Percentiles rank a stretch among this genome's conserved stretches.
Evolutionary conservation across 1,139 yeast species (phyloP).

Genomic region (Candida glucosophila): DNA sequence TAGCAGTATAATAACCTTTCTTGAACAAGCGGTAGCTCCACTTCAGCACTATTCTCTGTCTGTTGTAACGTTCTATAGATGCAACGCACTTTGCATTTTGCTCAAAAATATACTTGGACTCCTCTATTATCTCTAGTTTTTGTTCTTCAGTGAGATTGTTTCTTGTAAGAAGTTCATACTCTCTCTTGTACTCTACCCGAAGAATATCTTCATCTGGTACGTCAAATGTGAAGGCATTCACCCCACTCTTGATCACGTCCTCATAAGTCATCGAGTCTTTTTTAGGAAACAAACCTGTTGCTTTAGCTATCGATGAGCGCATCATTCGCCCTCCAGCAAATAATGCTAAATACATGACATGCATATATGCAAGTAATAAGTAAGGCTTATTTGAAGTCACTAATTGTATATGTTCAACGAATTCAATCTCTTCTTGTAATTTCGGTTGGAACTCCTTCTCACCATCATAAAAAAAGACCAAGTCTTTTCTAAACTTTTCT

Average conservation of each 20-base stretch:
- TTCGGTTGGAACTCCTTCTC: slow-evolving; percentile 45
- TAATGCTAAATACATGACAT: slow-evolving; percentile 75
- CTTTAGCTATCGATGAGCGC: slow-evolving; percentile 56
- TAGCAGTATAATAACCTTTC: slow-evolving; percentile 34
- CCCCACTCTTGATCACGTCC: slow-evolving; percentile 53
- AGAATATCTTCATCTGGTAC: slow-evolving; percentile 61
- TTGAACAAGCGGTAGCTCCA: slow-evolving; percentile 49
- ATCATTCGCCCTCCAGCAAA: slow-evolving; percentile 82
- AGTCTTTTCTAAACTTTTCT: slow-evolving; percentile 49
- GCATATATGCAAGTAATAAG: slow-evolving; percentile 72
- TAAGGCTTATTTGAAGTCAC: slow-evolving; percentile 58
- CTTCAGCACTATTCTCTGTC: slow-evolving; percentile 45
- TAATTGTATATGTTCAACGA: slow-evolving; percentile 49
- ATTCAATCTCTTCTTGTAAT: slow-evolving; percentile 53
- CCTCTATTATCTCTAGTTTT: slow-evolving; percentile 62
- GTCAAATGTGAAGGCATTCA: slow-evolving; percentile 66
- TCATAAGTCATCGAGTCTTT: slow-evolving; percentile 54
- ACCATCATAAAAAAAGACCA: slow-evolving; percentile 57
- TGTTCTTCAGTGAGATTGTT: slow-evolving; percentile 58
- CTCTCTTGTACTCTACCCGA: slow-evolving; percentile 61
- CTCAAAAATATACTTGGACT: slow-evolving; percentile 56
- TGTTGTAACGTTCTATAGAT: slow-evolving; percentile 61
- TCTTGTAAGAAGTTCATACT: slow-evolving; percentile 71
- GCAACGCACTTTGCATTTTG: slow-evolving; percentile 52
- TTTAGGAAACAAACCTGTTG: slow-evolving; percentile 70